phyloP scores from a whole-genome alignment of 2,329 filamentous ascomycete genomes.

The Venturia pyrina region DNA sequence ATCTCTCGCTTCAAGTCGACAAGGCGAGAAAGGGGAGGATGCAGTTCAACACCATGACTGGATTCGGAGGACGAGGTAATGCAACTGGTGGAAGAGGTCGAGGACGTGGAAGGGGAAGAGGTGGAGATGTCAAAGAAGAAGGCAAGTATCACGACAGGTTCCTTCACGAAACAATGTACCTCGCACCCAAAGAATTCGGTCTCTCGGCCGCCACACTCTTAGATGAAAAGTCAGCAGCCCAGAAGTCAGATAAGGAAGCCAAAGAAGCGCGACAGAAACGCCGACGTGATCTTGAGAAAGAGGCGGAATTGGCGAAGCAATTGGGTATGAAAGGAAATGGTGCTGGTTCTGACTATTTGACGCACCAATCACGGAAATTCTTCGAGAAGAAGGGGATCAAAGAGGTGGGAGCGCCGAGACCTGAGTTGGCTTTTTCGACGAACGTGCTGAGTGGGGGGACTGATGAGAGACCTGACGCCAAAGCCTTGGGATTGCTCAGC shows the following conservation, averaged over 20 bases:
- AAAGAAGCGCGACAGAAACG: constrained; percentile 20
- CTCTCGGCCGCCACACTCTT: constrained; percentile 52
- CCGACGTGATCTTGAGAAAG: constrained; percentile 55
- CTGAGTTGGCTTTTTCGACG: constrained; percentile 8
- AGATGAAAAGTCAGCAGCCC: constrained; percentile 48
- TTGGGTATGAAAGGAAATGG: constrained; percentile 35
- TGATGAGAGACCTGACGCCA: constrained; percentile 20
- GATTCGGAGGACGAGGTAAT: constrained; percentile 30
- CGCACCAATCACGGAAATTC: constrained; percentile 12
- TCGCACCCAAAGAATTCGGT: constrained; percentile 24
- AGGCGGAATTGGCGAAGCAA: constrained; percentile 62
- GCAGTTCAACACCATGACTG: constrained; percentile 60
- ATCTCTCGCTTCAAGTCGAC: constrained; percentile 71
- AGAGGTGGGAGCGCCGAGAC: constrained; percentile 15
- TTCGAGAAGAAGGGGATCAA: constrained; percentile 13
- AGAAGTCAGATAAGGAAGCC: constrained; percentile 31
- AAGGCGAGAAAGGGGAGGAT: constrained; percentile 60
- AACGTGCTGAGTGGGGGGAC: constrained; percentile 13
- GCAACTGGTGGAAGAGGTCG: constrained; percentile 20
- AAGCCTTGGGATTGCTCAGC: constrained; percentile 33
- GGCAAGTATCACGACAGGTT: constrained; percentile 45
- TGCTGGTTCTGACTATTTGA: constrained; percentile 7
- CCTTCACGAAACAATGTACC: constrained; percentile 42
- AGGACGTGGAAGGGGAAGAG: constrained; percentile 19
- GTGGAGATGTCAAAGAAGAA: constrained; percentile 20